Conservation (phyloP, 139 green algal genomes). For the Micractinium conductrix region DNA sequence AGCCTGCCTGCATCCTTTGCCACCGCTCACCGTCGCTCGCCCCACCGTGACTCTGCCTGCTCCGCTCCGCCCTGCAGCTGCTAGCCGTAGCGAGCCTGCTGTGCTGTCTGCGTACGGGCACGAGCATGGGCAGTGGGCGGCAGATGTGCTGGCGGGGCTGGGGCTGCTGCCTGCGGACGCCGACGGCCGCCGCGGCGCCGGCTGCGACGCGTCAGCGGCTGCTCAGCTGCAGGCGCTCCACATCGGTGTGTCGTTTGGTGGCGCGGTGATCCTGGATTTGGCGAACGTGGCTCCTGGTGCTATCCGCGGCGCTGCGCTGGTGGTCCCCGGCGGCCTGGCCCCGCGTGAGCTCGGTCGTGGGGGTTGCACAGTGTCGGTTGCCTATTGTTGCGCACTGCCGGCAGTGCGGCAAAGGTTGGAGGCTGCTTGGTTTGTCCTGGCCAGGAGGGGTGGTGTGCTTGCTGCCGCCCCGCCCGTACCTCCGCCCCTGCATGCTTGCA, state of each 20-base stretch:
- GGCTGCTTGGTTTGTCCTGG: too few relatives aligned
- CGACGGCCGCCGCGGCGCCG: not conserved
- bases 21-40: too few relatives aligned
- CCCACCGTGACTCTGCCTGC: not conserved
- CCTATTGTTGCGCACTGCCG: too few relatives aligned
- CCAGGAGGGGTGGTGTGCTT: too few relatives aligned
- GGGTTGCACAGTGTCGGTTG: too few relatives aligned
- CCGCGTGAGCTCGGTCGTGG: not conserved
- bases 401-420: too few relatives aligned
- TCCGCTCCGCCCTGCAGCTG: not conserved
- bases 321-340: slow-evolving; percentile 1
- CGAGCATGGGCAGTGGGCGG: slow-evolving; percentile 5
- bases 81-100: slow-evolving; percentile 8
- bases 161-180: not conserved
- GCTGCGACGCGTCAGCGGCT: not conserved
- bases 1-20: too few relatives aligned
- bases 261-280: not conserved
- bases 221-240: not conserved
- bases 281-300: not conserved
- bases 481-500: too few relatives aligned
- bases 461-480: too few relatives aligned
- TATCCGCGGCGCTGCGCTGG: not conserved
- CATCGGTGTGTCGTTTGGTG: slow-evolving; percentile 5
- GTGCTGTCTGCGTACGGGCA: not conserved
- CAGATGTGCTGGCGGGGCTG: slow-evolving; percentile 20